Evolutionary conservation across 2,329 filamentous ascomycete genomes (phyloP).

Genomic region (Colletotrichum costaricense): DNA sequence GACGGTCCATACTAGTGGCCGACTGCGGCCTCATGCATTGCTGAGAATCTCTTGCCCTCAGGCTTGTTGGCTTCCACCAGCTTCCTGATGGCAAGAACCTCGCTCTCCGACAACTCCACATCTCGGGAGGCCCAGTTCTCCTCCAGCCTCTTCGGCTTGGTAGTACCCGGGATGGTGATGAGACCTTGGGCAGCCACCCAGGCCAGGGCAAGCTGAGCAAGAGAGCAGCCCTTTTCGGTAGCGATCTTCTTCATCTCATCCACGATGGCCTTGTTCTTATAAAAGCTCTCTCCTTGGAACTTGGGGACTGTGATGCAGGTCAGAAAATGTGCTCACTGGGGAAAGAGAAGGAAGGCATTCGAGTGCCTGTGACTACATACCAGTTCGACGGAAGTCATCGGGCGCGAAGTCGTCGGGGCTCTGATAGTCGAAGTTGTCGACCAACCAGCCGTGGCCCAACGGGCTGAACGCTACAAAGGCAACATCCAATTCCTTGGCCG

Average conservation of each 20-base stretch:
- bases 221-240: constrained; percentile 44
- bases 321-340: too few species aligned
- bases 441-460: constrained; percentile 58
- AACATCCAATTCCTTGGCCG: constrained; percentile 52
- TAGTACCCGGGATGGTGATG: constrained; percentile 59
- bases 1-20: neutral
- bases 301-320: constrained; percentile 40
- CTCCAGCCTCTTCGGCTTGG: constrained; percentile 50
- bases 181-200: constrained; percentile 54
- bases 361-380: constrained; percentile 39
- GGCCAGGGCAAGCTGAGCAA: constrained; percentile 50
- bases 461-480: constrained; percentile 59
- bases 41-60: neutral
- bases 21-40: neutral
- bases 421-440: constrained; percentile 54
- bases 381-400: constrained; percentile 52
- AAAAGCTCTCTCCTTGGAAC: constrained; percentile 57
- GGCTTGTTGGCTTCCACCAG: neutral
- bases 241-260: constrained; percentile 54
- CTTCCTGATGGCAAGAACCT: constrained; percentile 35
- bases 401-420: constrained; percentile 57
- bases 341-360: too few species aligned
- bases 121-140: constrained; percentile 52
- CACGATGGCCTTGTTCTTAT: constrained; percentile 54
- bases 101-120: constrained; percentile 49